Base-by-base conservation (phyloP, 176 grass and related monocot genomes). In the Carex littledalei region DNA sequence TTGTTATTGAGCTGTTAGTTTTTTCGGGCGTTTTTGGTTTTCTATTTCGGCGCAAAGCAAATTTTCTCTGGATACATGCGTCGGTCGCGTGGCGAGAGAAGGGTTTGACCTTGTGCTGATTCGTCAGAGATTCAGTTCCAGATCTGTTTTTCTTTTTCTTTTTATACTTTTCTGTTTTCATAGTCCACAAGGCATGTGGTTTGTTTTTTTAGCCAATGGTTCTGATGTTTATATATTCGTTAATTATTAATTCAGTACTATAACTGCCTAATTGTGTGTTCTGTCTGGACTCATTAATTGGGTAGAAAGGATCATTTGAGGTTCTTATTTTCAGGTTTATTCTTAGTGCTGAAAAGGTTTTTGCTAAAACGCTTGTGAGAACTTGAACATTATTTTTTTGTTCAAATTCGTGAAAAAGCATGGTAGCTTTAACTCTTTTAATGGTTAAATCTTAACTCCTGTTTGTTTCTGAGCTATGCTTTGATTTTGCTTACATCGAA, bases 111-210 rank as follows among this genome's bases (percentile, higher is more conserved):
- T 18, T 56, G 31, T 47, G 12, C 31, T 12, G 63, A 66, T 37
- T 66, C 12, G 5, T 16, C 47, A 71, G 78, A 76, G 78, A 85
- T 84, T 88, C 32, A 31, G 43, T 54, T 22, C 21, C 67, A 86
- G 84, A 63, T 86, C 87, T 50, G 4, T 21, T 24, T 67, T 78
- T 59, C 13, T 11, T 47, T 77, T 83, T 55, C 9, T 50, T 67
- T 83, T 29, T 83, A 32, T n/a, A 11, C 35, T 34, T 7, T 39
- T 63, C 37, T 24, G 61, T 83, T 50, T 69, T 83, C 37, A 16
- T 26, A 3, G 52, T 83, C 20, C 10, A 24, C 67, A 21, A 62
- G 13, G 20, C 10, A 65, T 39, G 52, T 80, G 20, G 47, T 45
- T 68, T 50, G 74, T 78, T 78, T 78, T 78, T 57, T 31, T 78